A percentile compares a stretch with the other conserved stretches of the same genome.
phyloP scores from a whole-genome alignment of 768 basidiomycete species.

The Tulasnella sp. region DNA sequence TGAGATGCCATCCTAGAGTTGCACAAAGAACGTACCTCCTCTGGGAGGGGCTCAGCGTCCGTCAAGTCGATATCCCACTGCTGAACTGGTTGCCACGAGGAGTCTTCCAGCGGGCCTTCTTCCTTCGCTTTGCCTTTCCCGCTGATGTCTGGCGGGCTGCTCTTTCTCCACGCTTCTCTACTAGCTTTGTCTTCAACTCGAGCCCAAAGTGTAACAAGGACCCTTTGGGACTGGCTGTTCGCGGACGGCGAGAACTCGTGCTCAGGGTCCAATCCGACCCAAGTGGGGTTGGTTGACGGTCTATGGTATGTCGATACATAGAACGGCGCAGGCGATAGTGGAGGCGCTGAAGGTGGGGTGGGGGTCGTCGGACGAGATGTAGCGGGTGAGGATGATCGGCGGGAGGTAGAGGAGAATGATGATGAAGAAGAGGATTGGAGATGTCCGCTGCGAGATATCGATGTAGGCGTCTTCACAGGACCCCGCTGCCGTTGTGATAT shows the following conservation, averaged over 20 bases:
- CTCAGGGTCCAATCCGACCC: slow-evolving; percentile 54
- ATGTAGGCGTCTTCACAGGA: background rate
- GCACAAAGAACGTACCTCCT: slow-evolving; percentile 51
- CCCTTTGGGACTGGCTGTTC: slow-evolving; percentile 49
- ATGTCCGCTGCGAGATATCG: background rate
- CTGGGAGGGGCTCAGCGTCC: slow-evolving; percentile 55
- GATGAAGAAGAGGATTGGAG: background rate
- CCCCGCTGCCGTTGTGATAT: background rate
- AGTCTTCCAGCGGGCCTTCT: slow-evolving; percentile 37
- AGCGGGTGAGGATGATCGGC: background rate
- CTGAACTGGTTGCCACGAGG: slow-evolving; percentile 62
- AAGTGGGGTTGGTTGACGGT: slow-evolving; percentile 81
- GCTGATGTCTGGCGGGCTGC: slow-evolving; percentile 15
- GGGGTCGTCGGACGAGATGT: slow-evolving; percentile 2
- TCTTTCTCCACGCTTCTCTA: slow-evolving; percentile 28
- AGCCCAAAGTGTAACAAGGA: slow-evolving; percentile 62
- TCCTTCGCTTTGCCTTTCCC: slow-evolving; percentile 48
- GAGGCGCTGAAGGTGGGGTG: slow-evolving; percentile 12
- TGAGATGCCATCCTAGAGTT: slow-evolving; percentile 28
- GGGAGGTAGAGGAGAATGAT: background rate
- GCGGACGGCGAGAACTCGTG: slow-evolving; percentile 55
- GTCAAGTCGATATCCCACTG: slow-evolving; percentile 63
- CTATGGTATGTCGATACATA: slow-evolving; percentile 76
- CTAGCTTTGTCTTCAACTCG: slow-evolving; percentile 42
- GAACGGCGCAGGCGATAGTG: slow-evolving; percentile 45